Percentiles rank a stretch among this genome's conserved stretches.
Evolutionary conservation across 768 basidiomycete genomes (phyloP).

Genomic region (Nevesoporus exiguus): DNA sequence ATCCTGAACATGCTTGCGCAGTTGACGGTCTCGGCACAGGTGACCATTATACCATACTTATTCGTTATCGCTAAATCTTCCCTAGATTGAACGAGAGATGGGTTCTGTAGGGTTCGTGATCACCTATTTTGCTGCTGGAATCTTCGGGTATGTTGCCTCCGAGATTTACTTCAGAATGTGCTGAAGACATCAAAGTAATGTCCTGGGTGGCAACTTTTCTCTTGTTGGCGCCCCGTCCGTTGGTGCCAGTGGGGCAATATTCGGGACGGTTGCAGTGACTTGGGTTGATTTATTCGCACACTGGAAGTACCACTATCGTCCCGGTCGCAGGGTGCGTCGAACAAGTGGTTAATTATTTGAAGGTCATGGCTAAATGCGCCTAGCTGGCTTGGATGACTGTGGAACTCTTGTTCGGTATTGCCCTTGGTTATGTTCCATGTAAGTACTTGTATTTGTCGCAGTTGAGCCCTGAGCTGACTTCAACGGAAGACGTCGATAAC

Average conservation of each 20-base stretch:
- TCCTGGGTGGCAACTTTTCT: conserved; percentile 91
- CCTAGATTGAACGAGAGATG: conserved; percentile 86
- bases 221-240: conserved; percentile 84
- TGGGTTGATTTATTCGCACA: conserved; percentile 92
- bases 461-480: conserved; percentile 10
- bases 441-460: conserved; percentile 27
- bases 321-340: conserved; percentile 63
- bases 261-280: conserved; percentile 79
- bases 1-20: conserved; percentile 89
- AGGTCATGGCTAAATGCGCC: not conserved
- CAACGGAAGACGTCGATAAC: conserved; percentile 73
- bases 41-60: conserved; percentile 24
- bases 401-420: conserved; percentile 84
- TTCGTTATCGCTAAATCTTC: not conserved
- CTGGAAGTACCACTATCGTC: conserved; percentile 85
- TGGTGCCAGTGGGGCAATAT: conserved; percentile 92
- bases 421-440: conserved; percentile 82
- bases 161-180: not conserved
- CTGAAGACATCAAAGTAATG: conserved; percentile 47
- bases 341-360: not conserved
- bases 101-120: conserved; percentile 82
- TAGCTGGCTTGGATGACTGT: conserved; percentile 82
- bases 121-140: conserved; percentile 86
- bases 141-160: conserved; percentile 68
- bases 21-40: conserved; percentile 73